Conservation (phyloP, 768 basidiomycete species). For the Phaffia australis region DNA sequence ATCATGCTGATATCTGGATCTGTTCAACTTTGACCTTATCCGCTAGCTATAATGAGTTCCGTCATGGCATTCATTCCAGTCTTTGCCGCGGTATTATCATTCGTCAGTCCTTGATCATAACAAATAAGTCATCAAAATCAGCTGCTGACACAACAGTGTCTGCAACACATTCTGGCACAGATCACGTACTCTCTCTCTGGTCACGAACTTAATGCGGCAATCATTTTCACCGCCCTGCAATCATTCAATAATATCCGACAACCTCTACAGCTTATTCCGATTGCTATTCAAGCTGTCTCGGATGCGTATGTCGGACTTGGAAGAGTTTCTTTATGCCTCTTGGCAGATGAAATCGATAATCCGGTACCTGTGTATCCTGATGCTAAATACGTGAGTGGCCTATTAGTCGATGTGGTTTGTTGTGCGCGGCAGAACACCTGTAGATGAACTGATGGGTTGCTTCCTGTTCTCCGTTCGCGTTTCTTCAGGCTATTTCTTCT, state of each 20-base stretch:
- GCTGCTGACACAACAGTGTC: not conserved
- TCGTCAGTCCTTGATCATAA: slow-evolving; percentile 39
- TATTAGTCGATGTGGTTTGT: too few relatives aligned
- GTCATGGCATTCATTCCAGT: slow-evolving; percentile 48
- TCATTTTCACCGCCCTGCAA: slow-evolving; percentile 51
- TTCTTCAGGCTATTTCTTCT: slow-evolving; percentile 39
- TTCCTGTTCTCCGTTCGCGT: not conserved
- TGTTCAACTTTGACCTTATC: not conserved
- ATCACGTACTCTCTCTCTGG: slow-evolving; percentile 55
- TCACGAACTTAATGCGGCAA: slow-evolving; percentile 47
- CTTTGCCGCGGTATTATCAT: slow-evolving; percentile 46
- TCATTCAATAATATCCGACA: slow-evolving; percentile 47
- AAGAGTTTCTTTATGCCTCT: slow-evolving; percentile 46
- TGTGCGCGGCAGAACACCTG: too few relatives aligned
- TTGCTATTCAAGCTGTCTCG: slow-evolving; percentile 45
- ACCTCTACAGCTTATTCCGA: slow-evolving; percentile 51
- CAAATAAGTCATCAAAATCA: not conserved
- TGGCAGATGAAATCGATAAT: slow-evolving; percentile 35
- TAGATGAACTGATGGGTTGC: too few relatives aligned
- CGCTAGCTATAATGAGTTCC: slow-evolving; percentile 38
- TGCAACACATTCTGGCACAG: slow-evolving; percentile 36
- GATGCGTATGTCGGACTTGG: slow-evolving; percentile 47
- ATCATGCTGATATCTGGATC: not conserved
- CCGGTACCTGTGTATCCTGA: slow-evolving; percentile 42
- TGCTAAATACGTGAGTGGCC: slow-evolving; percentile 32